Conservation (phyloP, 352 stramenopile genomes). For the Phytopythium oedochilum region DNA sequence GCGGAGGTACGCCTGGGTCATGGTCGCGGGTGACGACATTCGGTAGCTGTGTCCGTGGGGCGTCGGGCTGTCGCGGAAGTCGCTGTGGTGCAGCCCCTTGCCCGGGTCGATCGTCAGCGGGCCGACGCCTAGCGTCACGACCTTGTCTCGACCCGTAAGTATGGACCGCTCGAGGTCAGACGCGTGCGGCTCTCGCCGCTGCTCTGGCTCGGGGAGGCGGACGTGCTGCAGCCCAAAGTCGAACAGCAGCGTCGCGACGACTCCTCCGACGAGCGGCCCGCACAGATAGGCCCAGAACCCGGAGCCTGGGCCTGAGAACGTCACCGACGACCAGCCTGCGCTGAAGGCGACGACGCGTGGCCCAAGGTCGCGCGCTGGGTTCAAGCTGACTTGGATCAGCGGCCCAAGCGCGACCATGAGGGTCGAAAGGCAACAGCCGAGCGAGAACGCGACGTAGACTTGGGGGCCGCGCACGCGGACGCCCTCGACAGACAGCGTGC, state of each 20-base stretch:
- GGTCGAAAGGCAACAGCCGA: constrained; percentile 42
- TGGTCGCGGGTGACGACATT: constrained; percentile 16
- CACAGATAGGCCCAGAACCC: constrained; percentile 69
- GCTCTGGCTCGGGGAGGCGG: neutral
- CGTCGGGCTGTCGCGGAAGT: constrained; percentile 32
- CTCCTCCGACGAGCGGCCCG: constrained; percentile 47
- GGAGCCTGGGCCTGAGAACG: constrained; percentile 33
- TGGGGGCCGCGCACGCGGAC: constrained; percentile 17
- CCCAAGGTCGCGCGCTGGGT: constrained; percentile 75
- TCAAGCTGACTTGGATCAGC: constrained; percentile 68
- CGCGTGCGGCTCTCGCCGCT: neutral
- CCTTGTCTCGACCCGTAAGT: neutral
- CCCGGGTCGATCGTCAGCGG: neutral
- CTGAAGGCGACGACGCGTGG: constrained; percentile 52
- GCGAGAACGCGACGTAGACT: constrained; percentile 35
- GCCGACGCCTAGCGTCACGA: neutral
- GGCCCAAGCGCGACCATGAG: constrained; percentile 53
- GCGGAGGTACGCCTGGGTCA: constrained; percentile 2
- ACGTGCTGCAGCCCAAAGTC: constrained; percentile 34
- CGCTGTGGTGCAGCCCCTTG: constrained; percentile 20
- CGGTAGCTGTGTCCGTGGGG: constrained; percentile 17
- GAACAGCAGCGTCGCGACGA: constrained; percentile 44
- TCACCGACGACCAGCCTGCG: constrained; percentile 47
- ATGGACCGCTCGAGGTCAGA: neutral
- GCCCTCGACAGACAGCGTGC: constrained; percentile 39